Evolutionary conservation across 768 basidiomycete genomes (phyloP), one percentile per base, ranked within the genome.

Genomic region (Lactarius pseudohatsudake): DNA sequence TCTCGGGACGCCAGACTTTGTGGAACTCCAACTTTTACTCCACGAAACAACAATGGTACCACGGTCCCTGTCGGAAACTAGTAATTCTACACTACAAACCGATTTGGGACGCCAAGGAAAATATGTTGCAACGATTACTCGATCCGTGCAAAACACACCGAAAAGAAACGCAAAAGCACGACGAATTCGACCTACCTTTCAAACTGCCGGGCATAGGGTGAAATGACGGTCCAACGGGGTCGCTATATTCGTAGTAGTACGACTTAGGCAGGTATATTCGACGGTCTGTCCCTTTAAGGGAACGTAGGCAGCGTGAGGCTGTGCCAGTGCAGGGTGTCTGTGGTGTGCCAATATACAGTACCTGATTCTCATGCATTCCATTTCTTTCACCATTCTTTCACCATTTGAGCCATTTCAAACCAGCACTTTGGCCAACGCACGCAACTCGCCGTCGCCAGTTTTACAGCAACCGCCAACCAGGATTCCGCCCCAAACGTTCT

Each of bases 401-500:
- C 16, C 43, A n/a, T 45, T n/a, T n/a, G 43, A n/a, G 10, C 43
- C 20, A n/a, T 26, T 53, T 53, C 50, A 13, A 13, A 28, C 18
- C 20, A 69, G 8, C 6, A 45, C 22, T 40, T 38, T 64, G 3
- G 61, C 41, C 38, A 67, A 64, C 18, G 57, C 72, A 10, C 62
- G 59, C 43, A 90, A 86, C 58, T 89, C 82, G 15, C 76, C 76
- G 3, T 85, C 86, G 1, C 81, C 80, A 8, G 84, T 81, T 69
- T 84, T 82, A 72, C 91, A 91, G 72, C 91, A 91, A 0, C 91
- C 90, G 1, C 90, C 90, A 0, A 85, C 79, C 10, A 90, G 73
- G 5, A 89, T 70, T 2, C 85, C 85, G 20, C 70, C 76, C 84
- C 86, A 86, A 7, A 74, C 70, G 4, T 66, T 63, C 18, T 70